Evolutionary conservation across 768 basidiomycete genomes (phyloP).

Genomic region (Mycena belliarum): DNA sequence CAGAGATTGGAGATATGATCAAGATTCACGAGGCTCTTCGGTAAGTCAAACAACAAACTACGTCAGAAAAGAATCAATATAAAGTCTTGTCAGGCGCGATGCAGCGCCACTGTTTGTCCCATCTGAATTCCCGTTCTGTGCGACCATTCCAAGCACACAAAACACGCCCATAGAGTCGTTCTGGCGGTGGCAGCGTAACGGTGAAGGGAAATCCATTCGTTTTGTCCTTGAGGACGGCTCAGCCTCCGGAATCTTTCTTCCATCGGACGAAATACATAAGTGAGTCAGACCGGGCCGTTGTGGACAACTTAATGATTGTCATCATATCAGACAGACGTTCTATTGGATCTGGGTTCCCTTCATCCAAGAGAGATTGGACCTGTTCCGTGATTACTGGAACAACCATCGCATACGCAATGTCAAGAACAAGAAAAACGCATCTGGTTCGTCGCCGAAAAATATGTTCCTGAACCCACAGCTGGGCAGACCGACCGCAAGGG

Average conservation of each 20-base stretch:
- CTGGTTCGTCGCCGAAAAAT: background rate
- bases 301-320: background rate
- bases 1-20: too few species aligned
- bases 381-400: background rate
- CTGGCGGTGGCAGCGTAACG: background rate
- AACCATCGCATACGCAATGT: background rate
- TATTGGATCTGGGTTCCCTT: background rate
- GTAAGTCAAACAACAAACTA: too few species aligned
- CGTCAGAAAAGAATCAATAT: too few species aligned
- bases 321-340: background rate
- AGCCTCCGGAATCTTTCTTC: background rate
- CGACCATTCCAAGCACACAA: too few species aligned
- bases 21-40: too few species aligned
- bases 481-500: background rate
- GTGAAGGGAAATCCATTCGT: background rate
- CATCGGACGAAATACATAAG: background rate
- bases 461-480: background rate
- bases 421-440: background rate
- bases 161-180: background rate
- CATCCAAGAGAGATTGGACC: background rate
- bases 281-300: background rate
- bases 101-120: too few species aligned
- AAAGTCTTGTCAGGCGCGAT: too few species aligned
- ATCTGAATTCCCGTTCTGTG: too few species aligned
- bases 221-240: background rate